phyloP scores from a whole-genome alignment of 768 basidiomycete species.

The Pleurotus tuber-regium region DNA sequence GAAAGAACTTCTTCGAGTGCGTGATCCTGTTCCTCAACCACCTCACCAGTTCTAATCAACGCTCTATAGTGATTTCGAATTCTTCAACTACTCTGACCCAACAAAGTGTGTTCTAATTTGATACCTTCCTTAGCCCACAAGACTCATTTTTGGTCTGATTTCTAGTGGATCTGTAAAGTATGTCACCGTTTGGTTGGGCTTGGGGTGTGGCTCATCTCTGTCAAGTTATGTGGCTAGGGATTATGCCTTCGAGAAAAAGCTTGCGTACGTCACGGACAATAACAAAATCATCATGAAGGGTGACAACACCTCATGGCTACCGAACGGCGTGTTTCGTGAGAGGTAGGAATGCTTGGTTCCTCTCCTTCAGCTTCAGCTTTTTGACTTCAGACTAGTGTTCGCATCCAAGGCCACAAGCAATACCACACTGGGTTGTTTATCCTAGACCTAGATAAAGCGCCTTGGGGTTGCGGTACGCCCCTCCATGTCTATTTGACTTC shows the following conservation, averaged over 20 bases:
- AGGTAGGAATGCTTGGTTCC: constrained; percentile 41
- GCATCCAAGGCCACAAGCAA: constrained; percentile 61
- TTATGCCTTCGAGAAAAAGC: constrained; percentile 48
- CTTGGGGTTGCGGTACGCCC: constrained; percentile 81
- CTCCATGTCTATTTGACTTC: neutral
- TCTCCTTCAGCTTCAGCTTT: neutral
- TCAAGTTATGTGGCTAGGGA: constrained; percentile 58
- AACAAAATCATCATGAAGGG: constrained; percentile 74
- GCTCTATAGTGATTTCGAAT: constrained; percentile 48
- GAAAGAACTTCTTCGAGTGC: constrained; percentile 71
- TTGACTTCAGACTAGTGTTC: constrained; percentile 55
- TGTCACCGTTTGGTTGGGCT: constrained; percentile 23
- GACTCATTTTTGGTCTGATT: constrained; percentile 15
- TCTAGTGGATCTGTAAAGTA: constrained; percentile 70
- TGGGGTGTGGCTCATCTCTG: constrained; percentile 5
- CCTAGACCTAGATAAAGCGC: constrained; percentile 79
- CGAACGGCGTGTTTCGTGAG: constrained; percentile 50
- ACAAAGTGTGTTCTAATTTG: constrained; percentile 49
- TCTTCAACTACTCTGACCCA: constrained; percentile 62
- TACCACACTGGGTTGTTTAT: constrained; percentile 84
- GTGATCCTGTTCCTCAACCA: constrained; percentile 7
- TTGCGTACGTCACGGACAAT: constrained; percentile 57
- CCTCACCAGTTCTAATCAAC: constrained; percentile 10
- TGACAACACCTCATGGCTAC: constrained; percentile 60
- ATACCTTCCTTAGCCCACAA: constrained; percentile 11